Base-by-base conservation (phyloP, 1,284 basidiomycete genomes). In the Paramarasmius palmivorus region DNA sequence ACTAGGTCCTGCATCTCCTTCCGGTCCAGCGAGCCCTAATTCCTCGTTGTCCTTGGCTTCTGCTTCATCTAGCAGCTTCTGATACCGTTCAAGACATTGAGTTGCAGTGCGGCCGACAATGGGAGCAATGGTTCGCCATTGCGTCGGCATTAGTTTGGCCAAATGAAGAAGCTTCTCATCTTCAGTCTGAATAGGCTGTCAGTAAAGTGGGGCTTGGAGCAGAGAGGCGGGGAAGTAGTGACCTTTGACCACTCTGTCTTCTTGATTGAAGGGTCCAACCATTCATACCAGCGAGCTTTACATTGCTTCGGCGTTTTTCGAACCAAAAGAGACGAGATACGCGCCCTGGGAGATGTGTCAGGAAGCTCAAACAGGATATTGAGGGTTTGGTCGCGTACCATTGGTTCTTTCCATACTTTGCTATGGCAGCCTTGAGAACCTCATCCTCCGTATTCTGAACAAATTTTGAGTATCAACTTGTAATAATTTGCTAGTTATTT, bases 251-350 rank as follows among this genome's bases (percentile, higher is more conserved):
- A 98, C 71, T 99, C 97, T 35, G 96, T 98, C 80, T 99, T 99
- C 73, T 98, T 99, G 75, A 99, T 99, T 48, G 95, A 96, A 6
- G 97, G 97, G 73, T 99, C 97, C 51, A 99, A 78, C 97, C 97
- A 99, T 76, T 99, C 97, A 71, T 98, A 98, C 97, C 97, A 99
- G 55, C 92, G 85, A 3, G 96, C 97, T 73, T 99, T 99, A 78
- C 97, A 99, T 75, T 99, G 97, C 71, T 99, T 99, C 10, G 97
- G 95, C 10, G 97, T 99, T 76, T 99, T 99, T 62, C 97, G 86
- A 39, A 99, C 97, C 49, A 99, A 83, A 25, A 99, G 79, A 37
- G 96, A 99, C 7, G 95, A 98, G 69, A 99, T 99, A 65, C 96
- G 93, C 22, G 97, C 96, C 95, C 95, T 93, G 57, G 29, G 56